phyloP scores from a whole-genome alignment of 1,284 basidiomycete species.

The Singerocomus inundabilis region DNA sequence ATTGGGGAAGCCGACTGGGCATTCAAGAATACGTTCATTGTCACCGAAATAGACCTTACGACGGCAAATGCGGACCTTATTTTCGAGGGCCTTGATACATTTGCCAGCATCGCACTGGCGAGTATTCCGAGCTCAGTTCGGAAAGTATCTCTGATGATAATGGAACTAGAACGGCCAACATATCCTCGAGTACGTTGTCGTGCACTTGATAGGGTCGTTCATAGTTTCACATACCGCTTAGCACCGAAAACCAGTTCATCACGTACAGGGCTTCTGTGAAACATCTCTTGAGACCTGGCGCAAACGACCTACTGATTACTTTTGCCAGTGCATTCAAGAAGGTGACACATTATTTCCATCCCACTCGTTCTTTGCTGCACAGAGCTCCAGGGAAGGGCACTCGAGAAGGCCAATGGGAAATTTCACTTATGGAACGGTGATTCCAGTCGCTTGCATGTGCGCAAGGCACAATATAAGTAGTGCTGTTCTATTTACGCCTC shows the following conservation, averaged over 20 bases:
- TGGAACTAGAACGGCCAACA: conserved; percentile 60
- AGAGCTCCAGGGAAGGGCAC: conserved; percentile 52
- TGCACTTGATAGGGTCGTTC: neutral
- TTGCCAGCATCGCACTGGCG: conserved; percentile 67
- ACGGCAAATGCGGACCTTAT: conserved; percentile 65
- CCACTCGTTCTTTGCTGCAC: neutral
- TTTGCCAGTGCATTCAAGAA: conserved; percentile 78
- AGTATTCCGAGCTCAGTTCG: conserved; percentile 25
- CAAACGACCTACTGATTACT: conserved; percentile 66
- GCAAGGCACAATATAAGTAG: conserved; percentile 87
- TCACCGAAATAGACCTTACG: conserved; percentile 47
- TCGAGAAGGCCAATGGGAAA: conserved; percentile 63
- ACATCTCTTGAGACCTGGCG: conserved; percentile 48
- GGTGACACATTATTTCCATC: conserved; percentile 37
- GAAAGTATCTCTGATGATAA: neutral
- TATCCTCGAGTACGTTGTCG: conserved; percentile 54
- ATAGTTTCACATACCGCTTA: conserved; percentile 24
- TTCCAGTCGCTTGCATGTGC: conserved; percentile 79
- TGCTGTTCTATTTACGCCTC: conserved; percentile 19
- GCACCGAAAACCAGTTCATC: conserved; percentile 78
- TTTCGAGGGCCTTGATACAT: conserved; percentile 89
- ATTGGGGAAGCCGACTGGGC: conserved; percentile 83
- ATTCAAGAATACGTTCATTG: conserved; percentile 70
- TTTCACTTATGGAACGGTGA: conserved; percentile 82
- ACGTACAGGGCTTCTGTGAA: conserved; percentile 63